Conservation (phyloP, 78 protist species). For the Dictyostelium firmibasis region DNA sequence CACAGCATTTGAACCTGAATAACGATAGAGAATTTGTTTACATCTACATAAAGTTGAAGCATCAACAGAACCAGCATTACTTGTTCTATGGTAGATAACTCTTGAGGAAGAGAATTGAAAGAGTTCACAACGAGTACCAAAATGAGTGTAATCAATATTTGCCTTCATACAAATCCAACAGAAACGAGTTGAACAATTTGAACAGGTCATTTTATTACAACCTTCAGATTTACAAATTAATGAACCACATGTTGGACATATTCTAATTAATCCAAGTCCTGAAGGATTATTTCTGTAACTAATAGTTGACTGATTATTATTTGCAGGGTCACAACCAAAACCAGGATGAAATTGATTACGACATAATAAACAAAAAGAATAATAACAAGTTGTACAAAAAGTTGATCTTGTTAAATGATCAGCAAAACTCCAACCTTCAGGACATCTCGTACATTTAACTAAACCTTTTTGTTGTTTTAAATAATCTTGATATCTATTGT, state of each 20-base stretch:
- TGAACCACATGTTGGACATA: background rate
- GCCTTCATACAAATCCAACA: background rate
- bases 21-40: background rate
- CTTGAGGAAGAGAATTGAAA: background rate
- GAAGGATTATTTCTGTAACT: background rate
- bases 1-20: background rate
- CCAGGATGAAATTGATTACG: background rate
- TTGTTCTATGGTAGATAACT: too few relatives aligned
- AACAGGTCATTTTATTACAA: background rate
- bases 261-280: background rate
- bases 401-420: background rate
- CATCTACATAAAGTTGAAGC: background rate
- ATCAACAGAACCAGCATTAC: background rate
- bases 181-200: background rate
- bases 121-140: background rate
- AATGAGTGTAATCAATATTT: background rate
- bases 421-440: background rate
- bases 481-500: background rate
- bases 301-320: background rate
- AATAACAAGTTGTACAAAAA: background rate
- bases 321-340: background rate
- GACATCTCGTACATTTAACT: background rate
- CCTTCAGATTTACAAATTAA: background rate
- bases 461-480: background rate
- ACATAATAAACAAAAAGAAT: background rate